These are phyloP conservation scores for Fusarium luffae DNA, from an alignment of 2,329 filamentous ascomycete genomes.

Conservation along the genomic window DNA sequence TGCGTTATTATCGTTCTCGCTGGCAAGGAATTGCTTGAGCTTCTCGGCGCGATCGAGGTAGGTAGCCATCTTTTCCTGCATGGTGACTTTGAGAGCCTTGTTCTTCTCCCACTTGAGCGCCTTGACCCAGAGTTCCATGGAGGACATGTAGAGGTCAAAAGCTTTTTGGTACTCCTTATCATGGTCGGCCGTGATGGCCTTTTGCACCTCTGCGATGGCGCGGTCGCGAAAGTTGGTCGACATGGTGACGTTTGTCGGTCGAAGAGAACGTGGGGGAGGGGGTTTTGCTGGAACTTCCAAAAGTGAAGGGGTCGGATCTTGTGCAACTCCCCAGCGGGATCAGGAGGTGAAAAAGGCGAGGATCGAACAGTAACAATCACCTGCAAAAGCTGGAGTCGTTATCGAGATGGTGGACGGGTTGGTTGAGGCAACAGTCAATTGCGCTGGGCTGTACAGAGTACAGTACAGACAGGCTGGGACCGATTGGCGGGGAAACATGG, in stretches of 20 bases:
- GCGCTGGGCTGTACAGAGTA: constrained; percentile 18
- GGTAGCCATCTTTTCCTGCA: constrained; percentile 91
- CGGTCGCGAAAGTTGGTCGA: constrained; percentile 97
- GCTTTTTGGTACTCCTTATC: constrained; percentile 97
- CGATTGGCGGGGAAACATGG: constrained; percentile 56
- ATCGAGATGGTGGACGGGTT: constrained; percentile 19
- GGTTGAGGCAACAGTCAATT: constrained; percentile 39
- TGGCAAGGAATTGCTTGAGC: constrained; percentile 89
- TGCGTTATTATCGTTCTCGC: constrained; percentile 78
- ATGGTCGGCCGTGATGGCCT: constrained; percentile 96
- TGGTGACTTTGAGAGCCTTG: constrained; percentile 95
- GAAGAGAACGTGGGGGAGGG: constrained; percentile 34
- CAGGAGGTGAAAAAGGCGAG: not conserved
- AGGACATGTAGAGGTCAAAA: constrained; percentile 94
- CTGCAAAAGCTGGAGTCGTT: constrained; percentile 12
- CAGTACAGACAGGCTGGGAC: constrained; percentile 23
- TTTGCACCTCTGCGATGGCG: constrained; percentile 96
- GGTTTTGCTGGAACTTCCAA: constrained; percentile 8
- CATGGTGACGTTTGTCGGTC: constrained; percentile 66
- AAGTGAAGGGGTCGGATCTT: not conserved
- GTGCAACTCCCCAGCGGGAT: constrained; percentile 15
- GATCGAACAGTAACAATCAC: not conserved
- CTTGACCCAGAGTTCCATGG: constrained; percentile 98
- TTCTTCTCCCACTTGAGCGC: constrained; percentile 99
- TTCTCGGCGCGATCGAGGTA: constrained; percentile 99